phyloP scores from a whole-genome alignment of 2,329 filamentous ascomycete species.

The Gremmenia infestans region DNA sequence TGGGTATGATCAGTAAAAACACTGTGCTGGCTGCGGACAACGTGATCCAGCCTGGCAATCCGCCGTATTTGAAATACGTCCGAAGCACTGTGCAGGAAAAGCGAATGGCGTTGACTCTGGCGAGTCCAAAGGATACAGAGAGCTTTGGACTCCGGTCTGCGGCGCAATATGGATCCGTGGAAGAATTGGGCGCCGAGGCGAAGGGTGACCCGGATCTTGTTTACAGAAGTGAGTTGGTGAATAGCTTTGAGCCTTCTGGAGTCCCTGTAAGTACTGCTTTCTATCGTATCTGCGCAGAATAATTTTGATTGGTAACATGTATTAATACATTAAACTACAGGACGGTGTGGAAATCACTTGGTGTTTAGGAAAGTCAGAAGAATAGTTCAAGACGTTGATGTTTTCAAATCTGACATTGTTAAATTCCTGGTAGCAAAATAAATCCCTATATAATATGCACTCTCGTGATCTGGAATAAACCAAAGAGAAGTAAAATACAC shows the following conservation, averaged over 20 bases:
- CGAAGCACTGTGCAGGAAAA: slow-evolving; percentile 60
- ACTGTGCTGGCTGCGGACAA: slow-evolving; percentile 65
- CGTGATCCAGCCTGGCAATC: slow-evolving; percentile 66
- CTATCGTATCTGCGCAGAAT: not conserved
- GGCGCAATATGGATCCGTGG: slow-evolving; percentile 34
- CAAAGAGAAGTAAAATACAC: too few relatives aligned
- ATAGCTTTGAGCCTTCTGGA: slow-evolving; percentile 65
- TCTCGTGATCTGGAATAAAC: too few relatives aligned
- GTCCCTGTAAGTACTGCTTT: slow-evolving; percentile 47
- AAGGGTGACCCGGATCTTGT: slow-evolving; percentile 59
- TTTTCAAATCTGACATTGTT: too few relatives aligned
- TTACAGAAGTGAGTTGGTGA: slow-evolving; percentile 58
- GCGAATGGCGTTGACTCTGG: slow-evolving; percentile 42
- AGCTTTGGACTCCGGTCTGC: slow-evolving; percentile 23
- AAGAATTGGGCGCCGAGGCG: slow-evolving; percentile 30
- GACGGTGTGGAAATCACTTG: slow-evolving; percentile 63
- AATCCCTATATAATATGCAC: not conserved
- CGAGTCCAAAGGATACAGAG: slow-evolving; percentile 38
- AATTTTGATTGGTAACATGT: too few relatives aligned
- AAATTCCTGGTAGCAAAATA: not conserved
- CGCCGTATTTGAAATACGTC: slow-evolving; percentile 66
- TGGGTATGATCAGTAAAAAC: slow-evolving; percentile 59
- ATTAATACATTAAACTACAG: slow-evolving; percentile 35
- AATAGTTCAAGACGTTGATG: not conserved
- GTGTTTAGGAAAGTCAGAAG: slow-evolving; percentile 41